Evolutionary conservation across 306 rosid species (phyloP), one percentile per base, ranked within the genome.

Genomic region (Vigna reflexopilosa): DNA sequence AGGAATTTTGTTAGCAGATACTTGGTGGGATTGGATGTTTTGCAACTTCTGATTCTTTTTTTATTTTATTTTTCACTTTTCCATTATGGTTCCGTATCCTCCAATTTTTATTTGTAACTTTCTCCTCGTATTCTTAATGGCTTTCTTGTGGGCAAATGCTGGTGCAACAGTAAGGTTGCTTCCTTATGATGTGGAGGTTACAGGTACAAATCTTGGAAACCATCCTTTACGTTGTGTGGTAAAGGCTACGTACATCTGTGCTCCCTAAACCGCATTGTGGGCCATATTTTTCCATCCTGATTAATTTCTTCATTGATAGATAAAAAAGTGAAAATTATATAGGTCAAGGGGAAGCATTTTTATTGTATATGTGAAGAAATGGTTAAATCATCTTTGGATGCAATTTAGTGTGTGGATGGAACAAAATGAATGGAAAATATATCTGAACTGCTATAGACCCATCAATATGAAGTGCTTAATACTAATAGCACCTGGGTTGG

Each of bases 71-170:
- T 42, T 42, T 44, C 52, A n/a, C 19, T 66, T 66, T 40, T 42
- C 48, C 16, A 20, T 19, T 20, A 66, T 20, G 56, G 56, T 67
- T 13, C 8, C 73, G 7, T 67, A 67, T 45, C 20, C 73, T 22
- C 38, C 38, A 45, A 45, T 22, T 45, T 42, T 2, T 30, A 26
- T 28, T 67, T 11, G 54, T 42, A 11, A 11, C 20, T 10, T 20
- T 45, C 22, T 45, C 24, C 40, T 67, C 38, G 45, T 67, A 12
- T 45, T 67, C 54, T 20, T 67, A 67, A 20, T 67, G 72, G 24
- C 7, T 20, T 45, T 67, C 30, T 38, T 10, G 51, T 15, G 50
- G 28, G 70, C 4, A 64, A 64, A 49, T 4, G 6, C 4, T 36
- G 13, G 22, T 4, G 20, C 70, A 64, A 64, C 9, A 10, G 11